Evolutionary conservation across 2,329 filamentous ascomycete species (phyloP).

Genomic region (Arachnomyces sp.): DNA sequence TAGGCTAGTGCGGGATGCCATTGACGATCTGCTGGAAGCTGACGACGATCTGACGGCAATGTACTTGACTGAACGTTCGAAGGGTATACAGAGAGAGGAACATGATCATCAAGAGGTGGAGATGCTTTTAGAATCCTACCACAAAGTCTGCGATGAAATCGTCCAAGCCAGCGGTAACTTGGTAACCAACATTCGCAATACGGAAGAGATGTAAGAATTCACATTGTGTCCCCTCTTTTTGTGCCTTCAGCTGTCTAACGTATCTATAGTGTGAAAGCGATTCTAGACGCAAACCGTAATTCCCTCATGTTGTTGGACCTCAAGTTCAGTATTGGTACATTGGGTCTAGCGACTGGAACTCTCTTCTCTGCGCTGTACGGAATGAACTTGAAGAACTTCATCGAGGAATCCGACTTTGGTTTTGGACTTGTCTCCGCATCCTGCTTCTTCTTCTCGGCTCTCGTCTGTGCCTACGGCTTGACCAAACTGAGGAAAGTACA

Average conservation of each 20-base stretch:
- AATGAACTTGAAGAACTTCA: constrained; percentile 98
- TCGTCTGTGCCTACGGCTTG: constrained; percentile 78
- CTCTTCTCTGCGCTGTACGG: constrained; percentile 98
- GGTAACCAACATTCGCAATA: constrained; percentile 91
- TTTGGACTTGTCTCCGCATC: constrained; percentile 66
- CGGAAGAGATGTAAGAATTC: constrained; percentile 83
- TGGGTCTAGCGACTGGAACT: constrained; percentile 89
- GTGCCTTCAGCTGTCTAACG: constrained; percentile 12
- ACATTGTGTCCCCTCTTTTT: neutral
- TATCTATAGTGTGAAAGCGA: constrained; percentile 69
- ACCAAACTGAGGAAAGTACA: constrained; percentile 77
- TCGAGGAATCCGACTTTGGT: constrained; percentile 84
- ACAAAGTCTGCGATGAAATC: constrained; percentile 96
- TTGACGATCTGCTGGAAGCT: constrained; percentile 89
- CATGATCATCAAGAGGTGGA: constrained; percentile 95
- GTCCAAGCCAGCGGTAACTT: constrained; percentile 90
- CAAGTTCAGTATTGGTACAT: constrained; percentile 89
- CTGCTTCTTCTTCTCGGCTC: constrained; percentile 62
- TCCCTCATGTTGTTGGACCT: constrained; percentile 94
- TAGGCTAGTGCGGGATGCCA: constrained; percentile 83
- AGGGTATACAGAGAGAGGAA: constrained; percentile 62
- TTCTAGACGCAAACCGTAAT: constrained; percentile 95
- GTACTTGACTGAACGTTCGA: constrained; percentile 86
- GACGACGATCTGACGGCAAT: constrained; percentile 91
- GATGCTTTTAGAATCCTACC: constrained; percentile 92